A percentile compares a stretch with the other conserved stretches of the same genome.
Evolutionary conservation across 768 basidiomycete genomes (phyloP).

Genomic region (Lepiota subincarnata): DNA sequence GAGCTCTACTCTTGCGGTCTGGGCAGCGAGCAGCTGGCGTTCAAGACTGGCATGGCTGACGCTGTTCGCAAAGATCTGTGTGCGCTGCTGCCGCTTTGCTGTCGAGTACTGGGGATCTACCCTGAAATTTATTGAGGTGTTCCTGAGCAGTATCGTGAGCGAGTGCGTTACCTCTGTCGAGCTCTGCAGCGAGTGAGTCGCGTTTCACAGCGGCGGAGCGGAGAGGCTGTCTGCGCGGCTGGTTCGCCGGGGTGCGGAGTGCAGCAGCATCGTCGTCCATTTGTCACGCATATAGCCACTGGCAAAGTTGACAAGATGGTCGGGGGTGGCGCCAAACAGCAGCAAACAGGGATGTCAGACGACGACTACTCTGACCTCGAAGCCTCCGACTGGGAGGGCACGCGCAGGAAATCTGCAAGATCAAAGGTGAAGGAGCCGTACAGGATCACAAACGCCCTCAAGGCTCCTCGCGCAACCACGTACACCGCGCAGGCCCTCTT

Average conservation of each 20-base stretch:
- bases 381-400: background rate
- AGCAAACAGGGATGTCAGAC: slow-evolving; percentile 11
- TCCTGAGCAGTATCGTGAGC: background rate
- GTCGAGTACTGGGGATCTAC: slow-evolving; percentile 63
- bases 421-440: slow-evolving; percentile 24
- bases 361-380: background rate
- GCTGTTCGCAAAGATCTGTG: slow-evolving; percentile 57
- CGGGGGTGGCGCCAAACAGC: slow-evolving; percentile 13
- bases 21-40: slow-evolving; percentile 58
- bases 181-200: slow-evolving; percentile 63
- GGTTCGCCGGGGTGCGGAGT: no score
- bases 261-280: no score
- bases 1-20: slow-evolving; percentile 58
- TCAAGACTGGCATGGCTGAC: slow-evolving; percentile 63
- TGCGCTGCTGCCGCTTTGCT: slow-evolving; percentile 65
- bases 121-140: background rate
- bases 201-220: slow-evolving; percentile 44
- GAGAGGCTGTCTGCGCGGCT: no score
- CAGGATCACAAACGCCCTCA: slow-evolving; percentile 42
- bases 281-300: no score
- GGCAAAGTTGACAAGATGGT: no score
- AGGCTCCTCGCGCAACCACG: slow-evolving; percentile 54
- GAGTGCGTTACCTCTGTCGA: slow-evolving; percentile 50
- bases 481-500: slow-evolving; percentile 61
- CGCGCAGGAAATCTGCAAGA: background rate